Evolutionary conservation across 2,329 filamentous ascomycete genomes (phyloP).

Genomic region (Cadophora malorum): DNA sequence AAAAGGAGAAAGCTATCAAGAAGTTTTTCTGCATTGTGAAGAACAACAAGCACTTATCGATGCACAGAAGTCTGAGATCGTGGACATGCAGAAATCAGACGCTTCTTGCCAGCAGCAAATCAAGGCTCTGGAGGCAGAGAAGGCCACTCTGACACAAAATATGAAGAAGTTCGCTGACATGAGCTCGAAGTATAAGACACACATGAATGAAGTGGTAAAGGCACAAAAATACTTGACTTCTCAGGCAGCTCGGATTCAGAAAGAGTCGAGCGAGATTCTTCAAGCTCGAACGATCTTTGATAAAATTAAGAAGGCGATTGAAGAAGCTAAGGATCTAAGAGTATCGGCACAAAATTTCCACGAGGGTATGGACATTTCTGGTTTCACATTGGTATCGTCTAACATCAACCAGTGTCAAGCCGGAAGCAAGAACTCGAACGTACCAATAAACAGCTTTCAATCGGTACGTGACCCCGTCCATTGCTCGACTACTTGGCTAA

Average conservation of each 20-base stretch:
- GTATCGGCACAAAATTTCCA: slow-evolving; percentile 15
- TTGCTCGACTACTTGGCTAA: background rate
- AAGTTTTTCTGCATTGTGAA: slow-evolving; percentile 18
- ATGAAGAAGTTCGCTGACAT: slow-evolving; percentile 39
- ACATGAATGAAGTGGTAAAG: slow-evolving; percentile 45
- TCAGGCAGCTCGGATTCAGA: slow-evolving; percentile 26
- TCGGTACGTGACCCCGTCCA: background rate
- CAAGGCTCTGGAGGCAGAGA: slow-evolving; percentile 30
- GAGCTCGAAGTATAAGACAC: slow-evolving; percentile 41
- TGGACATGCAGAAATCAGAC: slow-evolving; percentile 19
- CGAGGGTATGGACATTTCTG: background rate
- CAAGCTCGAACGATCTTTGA: background rate
- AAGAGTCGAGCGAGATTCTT: slow-evolving; percentile 2
- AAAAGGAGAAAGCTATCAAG: background rate
- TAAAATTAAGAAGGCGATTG: slow-evolving; percentile 17
- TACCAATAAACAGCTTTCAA: slow-evolving; percentile 16
- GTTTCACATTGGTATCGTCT: background rate
- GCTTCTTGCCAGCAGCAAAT: slow-evolving; percentile 24
- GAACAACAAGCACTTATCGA: slow-evolving; percentile 24
- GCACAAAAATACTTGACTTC: slow-evolving; percentile 37
- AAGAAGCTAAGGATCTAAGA: slow-evolving; percentile 21
- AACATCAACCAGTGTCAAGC: slow-evolving; percentile 12
- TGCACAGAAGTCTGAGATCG: slow-evolving; percentile 27
- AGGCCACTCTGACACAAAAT: slow-evolving; percentile 32
- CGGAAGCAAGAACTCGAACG: slow-evolving; percentile 21